These are phyloP conservation scores for Coniochaeta hoffmannii DNA, from an alignment of 2,329 filamentous ascomycete species.

Conservation along the genomic window DNA sequence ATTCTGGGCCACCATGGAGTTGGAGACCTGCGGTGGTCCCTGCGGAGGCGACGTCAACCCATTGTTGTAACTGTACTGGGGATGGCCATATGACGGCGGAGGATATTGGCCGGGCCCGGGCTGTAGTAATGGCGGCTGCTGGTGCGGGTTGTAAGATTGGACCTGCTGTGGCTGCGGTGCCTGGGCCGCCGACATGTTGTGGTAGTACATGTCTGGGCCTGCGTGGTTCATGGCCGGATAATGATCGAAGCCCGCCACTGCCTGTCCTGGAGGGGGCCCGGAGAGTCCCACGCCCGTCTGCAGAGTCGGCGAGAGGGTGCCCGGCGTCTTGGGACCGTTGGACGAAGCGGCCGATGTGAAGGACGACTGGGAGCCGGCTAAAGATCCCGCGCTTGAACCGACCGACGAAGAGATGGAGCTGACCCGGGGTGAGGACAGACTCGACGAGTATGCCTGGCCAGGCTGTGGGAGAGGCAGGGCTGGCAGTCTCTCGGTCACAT, in stretches of 20 bases:
- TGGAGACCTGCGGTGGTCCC: constrained; percentile 59
- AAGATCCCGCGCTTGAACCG: constrained; percentile 37
- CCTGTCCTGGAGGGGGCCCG: constrained; percentile 29
- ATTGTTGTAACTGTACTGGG: constrained; percentile 66
- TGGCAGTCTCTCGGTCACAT: constrained; percentile 66
- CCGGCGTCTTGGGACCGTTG: constrained; percentile 59
- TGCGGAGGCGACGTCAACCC: constrained; percentile 75
- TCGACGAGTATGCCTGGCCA: constrained; percentile 63
- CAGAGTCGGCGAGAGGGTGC: constrained; percentile 58
- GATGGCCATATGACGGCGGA: constrained; percentile 53
- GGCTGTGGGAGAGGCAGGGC: constrained; percentile 62
- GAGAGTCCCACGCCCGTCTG: constrained; percentile 39
- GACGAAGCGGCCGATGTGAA: constrained; percentile 45
- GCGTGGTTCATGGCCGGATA: constrained; percentile 71
- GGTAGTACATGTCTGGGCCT: constrained; percentile 79
- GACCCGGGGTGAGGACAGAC: constrained; percentile 67
- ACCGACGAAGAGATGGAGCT: constrained; percentile 61
- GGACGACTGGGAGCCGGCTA: constrained; percentile 37
- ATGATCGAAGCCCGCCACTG: constrained; percentile 31
- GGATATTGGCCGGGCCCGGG: constrained; percentile 64
- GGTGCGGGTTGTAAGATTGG: constrained; percentile 67
- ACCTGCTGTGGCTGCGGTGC: constrained; percentile 69
- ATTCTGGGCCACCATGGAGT: constrained; percentile 58
- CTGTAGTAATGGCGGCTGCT: constrained; percentile 69
- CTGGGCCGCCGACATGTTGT: constrained; percentile 68